Conservation (phyloP, 2,329 filamentous ascomycete species). For the Dichotomopilus funicola region DNA sequence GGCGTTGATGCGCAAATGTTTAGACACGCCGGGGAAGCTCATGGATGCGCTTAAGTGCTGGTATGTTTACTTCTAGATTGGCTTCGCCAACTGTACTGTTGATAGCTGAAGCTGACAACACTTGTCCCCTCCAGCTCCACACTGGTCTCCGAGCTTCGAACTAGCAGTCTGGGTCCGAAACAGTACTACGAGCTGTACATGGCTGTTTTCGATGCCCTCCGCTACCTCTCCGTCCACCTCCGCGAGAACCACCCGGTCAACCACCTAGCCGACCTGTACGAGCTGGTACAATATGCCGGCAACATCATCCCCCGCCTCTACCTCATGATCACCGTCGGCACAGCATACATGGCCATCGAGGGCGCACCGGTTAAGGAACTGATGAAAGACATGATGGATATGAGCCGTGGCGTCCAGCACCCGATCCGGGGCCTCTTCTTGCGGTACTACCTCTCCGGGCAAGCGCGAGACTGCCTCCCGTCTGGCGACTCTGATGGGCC, state of each 20-base stretch:
- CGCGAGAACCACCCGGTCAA: slow-evolving; percentile 97
- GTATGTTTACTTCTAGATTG: slow-evolving; percentile 48
- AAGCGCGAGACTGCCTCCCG: slow-evolving; percentile 84
- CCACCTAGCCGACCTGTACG: slow-evolving; percentile 95
- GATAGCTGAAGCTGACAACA: slow-evolving; percentile 5
- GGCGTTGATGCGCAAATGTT: slow-evolving; percentile 91
- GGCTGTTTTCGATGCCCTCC: slow-evolving; percentile 95
- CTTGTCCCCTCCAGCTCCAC: slow-evolving; percentile 63
- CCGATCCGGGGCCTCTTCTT: slow-evolving; percentile 92
- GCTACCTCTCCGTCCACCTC: slow-evolving; percentile 91
- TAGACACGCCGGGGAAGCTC: slow-evolving; percentile 94
- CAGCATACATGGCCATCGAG: slow-evolving; percentile 97
- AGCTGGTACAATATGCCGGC: slow-evolving; percentile 94
- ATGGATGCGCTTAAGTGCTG: slow-evolving; percentile 99
- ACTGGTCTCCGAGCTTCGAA: slow-evolving; percentile 94
- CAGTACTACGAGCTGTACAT: slow-evolving; percentile 99
- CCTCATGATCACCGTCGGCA: slow-evolving; percentile 98
- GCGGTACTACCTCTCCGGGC: slow-evolving; percentile 91
- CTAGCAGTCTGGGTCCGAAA: slow-evolving; percentile 94
- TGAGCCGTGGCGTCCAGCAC: slow-evolving; percentile 96
- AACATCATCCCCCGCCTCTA: slow-evolving; percentile 96
- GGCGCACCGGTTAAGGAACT: slow-evolving; percentile 99
- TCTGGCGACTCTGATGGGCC: slow-evolving; percentile 78
- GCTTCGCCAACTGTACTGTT: neutral
- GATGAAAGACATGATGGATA: slow-evolving; percentile 99